phyloP scores from a whole-genome alignment of 768 basidiomycete genomes.

The Russula ochroleuca region DNA sequence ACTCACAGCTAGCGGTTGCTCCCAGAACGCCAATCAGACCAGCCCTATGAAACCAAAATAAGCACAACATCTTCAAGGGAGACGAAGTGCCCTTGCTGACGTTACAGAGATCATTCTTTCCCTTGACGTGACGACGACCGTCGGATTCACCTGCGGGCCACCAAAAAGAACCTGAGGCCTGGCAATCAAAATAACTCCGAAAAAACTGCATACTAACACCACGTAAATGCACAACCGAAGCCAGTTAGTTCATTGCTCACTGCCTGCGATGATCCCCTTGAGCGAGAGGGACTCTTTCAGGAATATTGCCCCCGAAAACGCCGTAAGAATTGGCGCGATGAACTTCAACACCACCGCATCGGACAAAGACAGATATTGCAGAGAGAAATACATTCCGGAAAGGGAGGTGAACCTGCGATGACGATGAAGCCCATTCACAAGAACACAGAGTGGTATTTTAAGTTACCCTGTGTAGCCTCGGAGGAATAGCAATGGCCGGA shows the following conservation, averaged over 20 bases:
- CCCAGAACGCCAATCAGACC: conserved; percentile 64
- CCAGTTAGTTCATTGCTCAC: conserved; percentile 32
- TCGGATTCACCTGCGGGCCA: conserved; percentile 1
- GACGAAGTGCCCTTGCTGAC: conserved; percentile 34
- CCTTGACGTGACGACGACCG: conserved; percentile 29
- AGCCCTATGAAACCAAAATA: conserved; percentile 38
- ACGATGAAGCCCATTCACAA: background rate
- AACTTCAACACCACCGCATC: conserved; percentile 78
- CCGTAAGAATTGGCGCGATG: conserved; percentile 62
- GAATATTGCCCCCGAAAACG: conserved; percentile 56
- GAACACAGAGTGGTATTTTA: too few species aligned
- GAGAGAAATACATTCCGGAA: conserved; percentile 63
- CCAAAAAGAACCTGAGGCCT: conserved; percentile 75
- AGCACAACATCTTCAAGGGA: background rate
- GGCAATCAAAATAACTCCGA: conserved; percentile 79
- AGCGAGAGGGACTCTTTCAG: conserved; percentile 55
- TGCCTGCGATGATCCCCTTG: conserved; percentile 52
- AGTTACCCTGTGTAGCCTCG: conserved; percentile 68
- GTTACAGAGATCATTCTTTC: conserved; percentile 58
- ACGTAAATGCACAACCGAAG: background rate
- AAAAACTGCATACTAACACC: conserved; percentile 53
- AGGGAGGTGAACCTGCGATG: conserved; percentile 62
- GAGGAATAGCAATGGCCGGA: conserved; percentile 51
- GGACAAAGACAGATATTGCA: conserved; percentile 71
- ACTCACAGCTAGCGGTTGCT: conserved; percentile 64